Evolutionary conservation across 129 eudicot species (phyloP), one percentile per base, ranked within the genome.

Genomic region (Artemisia argyi): DNA sequence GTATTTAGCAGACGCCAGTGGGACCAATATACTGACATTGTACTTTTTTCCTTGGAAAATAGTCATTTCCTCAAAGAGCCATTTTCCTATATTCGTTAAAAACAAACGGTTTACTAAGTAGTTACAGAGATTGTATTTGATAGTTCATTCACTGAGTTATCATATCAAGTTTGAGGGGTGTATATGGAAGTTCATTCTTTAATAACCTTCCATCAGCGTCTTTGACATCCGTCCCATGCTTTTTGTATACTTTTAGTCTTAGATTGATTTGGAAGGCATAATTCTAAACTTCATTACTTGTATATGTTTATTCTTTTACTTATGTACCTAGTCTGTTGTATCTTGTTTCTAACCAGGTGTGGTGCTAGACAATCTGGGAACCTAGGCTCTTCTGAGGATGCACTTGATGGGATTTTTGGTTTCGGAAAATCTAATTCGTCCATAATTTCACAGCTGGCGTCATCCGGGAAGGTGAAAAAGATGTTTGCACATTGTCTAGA

Each of bases 401-500:
- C 98, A 56, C 98, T 92, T 72, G 96, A 92, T 75, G 98, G 98
- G 30, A 83, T 92, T 67, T 83, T 92, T 80, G 98, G 96, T 57
- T 92, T 92, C 80, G 98, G 98, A 39, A 89, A 89, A 78, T 83
- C 95, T 42, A 92, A 92, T 78, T 85, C 96, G 30, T 92, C 96
- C 11, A 78, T 92, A 80, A 78, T 92, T 50, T 89, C 98, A 44
- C 98, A 92, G 87, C 79, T 92, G 76, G 86, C 96, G 71, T 92
- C 91, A 50, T 77, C 98, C 28, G 95, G 98, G 58, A 85, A 84
- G 74, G 92, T 89, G 52, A 92, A 76, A 78, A 92, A 85, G 81
- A 92, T 92, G 98, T 92, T 92, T 87, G 98, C 98, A 32, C 98
- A 92, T 82, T 92, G 98, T 78, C 76, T 92, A 49, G 98, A 89